Conservation (phyloP, 2,329 filamentous ascomycete genomes). For the Rosellinia necatrix region DNA sequence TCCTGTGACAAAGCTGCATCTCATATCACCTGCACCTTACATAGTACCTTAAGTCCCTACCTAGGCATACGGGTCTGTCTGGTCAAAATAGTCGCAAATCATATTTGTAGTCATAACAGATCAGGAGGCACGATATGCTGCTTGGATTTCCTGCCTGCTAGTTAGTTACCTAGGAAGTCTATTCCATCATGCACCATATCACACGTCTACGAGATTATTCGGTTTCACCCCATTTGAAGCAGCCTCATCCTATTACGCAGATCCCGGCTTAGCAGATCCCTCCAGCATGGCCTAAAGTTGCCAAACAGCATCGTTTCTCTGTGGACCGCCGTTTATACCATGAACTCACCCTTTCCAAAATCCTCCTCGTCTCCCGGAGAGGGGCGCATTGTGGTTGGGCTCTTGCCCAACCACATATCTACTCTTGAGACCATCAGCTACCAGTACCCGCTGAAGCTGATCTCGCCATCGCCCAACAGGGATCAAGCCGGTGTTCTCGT, state of each 20-base stretch:
- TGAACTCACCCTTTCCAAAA: slow-evolving; percentile 72
- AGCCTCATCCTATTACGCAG: background rate
- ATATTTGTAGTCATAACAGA: too few species aligned
- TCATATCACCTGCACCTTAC: too few species aligned
- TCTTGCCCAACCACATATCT: slow-evolving; percentile 73
- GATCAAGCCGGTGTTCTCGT: slow-evolving; percentile 73
- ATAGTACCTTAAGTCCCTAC: too few species aligned
- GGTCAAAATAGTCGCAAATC: too few species aligned
- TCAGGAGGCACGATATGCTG: too few species aligned
- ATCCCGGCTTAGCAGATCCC: background rate
- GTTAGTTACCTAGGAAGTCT: too few species aligned
- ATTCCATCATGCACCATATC: too few species aligned
- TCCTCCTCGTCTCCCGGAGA: slow-evolving; percentile 76
- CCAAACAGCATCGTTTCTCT: background rate
- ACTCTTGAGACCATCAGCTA: slow-evolving; percentile 78
- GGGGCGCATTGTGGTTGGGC: slow-evolving; percentile 74
- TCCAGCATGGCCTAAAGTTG: slow-evolving; percentile 22
- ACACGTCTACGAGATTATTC: too few species aligned
- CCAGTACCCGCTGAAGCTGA: slow-evolving; percentile 93
- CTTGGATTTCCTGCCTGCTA: too few species aligned
- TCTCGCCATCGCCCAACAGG: slow-evolving; percentile 73
- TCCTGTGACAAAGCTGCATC: too few species aligned
- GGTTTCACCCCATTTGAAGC: too few species aligned
- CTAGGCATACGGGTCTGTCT: too few species aligned
- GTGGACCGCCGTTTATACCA: slow-evolving; percentile 2